Evolutionary conservation across 495 filamentous ascomycete genomes (phyloP).

Genomic region (Talaromyces proteolyticus): DNA sequence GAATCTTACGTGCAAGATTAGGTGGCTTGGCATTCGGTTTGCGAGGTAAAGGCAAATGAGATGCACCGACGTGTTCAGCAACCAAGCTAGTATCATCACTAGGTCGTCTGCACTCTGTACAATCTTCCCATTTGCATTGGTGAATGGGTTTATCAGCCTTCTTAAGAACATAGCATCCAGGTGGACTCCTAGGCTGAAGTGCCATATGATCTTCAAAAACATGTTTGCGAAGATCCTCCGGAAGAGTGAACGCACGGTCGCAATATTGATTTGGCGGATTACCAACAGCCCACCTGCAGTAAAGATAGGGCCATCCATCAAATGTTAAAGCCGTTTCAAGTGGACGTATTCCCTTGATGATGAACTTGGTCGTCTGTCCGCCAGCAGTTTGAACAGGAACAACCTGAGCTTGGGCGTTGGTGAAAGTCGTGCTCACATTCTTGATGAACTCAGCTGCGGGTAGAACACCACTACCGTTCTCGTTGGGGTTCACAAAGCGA

Average conservation of each 20-base stretch:
- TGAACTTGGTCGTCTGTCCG: conserved; percentile 59
- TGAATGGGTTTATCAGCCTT: conserved; percentile 30
- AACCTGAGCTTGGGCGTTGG: conserved; percentile 76
- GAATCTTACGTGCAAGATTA: conserved; percentile 29
- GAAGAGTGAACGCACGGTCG: conserved; percentile 55
- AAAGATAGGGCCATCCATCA: conserved; percentile 50
- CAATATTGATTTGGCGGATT: conserved; percentile 40
- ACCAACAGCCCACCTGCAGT: conserved; percentile 50
- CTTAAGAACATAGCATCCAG: conserved; percentile 42
- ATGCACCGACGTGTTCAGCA: conserved; percentile 36
- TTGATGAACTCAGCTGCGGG: conserved; percentile 94
- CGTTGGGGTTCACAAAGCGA: conserved; percentile 56
- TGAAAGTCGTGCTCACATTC: conserved; percentile 79
- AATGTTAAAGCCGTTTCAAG: conserved; percentile 69
- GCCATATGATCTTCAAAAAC: conserved; percentile 63
- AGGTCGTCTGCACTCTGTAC: conserved; percentile 30
- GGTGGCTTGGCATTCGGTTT: conserved; percentile 38
- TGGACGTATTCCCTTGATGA: conserved; percentile 85
- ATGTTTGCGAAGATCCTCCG: conserved; percentile 66
- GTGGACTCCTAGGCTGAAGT: conserved; percentile 43
- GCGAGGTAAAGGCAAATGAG: conserved; percentile 48
- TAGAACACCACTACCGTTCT: conserved; percentile 54
- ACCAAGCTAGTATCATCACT: conserved; percentile 38
- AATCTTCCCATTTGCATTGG: conserved; percentile 34
- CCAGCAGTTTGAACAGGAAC: conserved; percentile 39